Evolutionary conservation across 495 filamentous ascomycete species (phyloP), one percentile per base, ranked within the genome.

Genomic region (Neurospora africana): DNA sequence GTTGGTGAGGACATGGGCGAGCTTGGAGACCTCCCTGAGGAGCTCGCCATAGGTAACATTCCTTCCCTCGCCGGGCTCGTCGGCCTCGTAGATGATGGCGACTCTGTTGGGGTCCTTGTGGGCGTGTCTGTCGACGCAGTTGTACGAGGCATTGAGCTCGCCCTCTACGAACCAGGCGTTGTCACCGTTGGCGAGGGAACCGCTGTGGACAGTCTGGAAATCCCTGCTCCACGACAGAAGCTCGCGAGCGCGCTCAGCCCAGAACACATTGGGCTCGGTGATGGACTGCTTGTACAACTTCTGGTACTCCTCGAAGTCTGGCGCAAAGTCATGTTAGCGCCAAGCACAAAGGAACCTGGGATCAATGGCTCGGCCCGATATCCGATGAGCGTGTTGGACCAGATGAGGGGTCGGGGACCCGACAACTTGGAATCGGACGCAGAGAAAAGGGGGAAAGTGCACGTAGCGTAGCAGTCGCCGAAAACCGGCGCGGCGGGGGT

Each of bases 31-130:
- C 80, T 99, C 89, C 71, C 94, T 90, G 58, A 98, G 89, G 68
- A 99, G 90, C 88, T 99, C 94, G 78, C 91, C 89, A 76, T 98
- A 99, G 74, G 93, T 95, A 78, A 98, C 91, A 33, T 84, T 93
- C 70, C 95, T 93, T 76, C 96, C 95, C 76, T 97, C 91, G 65
- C 84, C 87, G 36, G 91, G 90, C 82, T 98, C 95, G 77, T 98
- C 96, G 69, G 94, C 95, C 82, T 99, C 95, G 84, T 98, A 99
- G 86, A 98, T 97, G 82, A 99, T 96, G 76, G 95, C 95, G 44
- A 94, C 88, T 84, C 89, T 92, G 82, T 97, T 84, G 21, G 96
- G 96, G 83, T 97, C 87, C 83, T 93, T 94, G 84, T 95, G 86
- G 11, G 95, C 95, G 82, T 98, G 95, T 73, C 95, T 92, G 77